Conservation (phyloP, 257 asterid species). For the Petunia axillaris region DNA sequence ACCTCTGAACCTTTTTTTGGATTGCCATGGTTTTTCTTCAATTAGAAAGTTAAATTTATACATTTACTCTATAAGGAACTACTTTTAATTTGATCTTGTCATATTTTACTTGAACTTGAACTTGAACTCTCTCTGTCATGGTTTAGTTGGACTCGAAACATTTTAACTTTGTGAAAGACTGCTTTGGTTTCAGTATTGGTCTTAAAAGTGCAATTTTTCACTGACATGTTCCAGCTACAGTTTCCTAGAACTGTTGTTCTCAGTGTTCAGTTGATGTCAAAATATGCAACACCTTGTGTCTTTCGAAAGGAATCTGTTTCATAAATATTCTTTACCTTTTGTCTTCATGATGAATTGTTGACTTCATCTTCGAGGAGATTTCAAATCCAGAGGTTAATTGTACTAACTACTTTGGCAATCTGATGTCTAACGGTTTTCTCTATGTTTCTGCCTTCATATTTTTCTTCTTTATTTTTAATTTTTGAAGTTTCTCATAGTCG, state of each 20-base stretch:
- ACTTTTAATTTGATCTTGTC: background rate
- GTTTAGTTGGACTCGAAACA: background rate
- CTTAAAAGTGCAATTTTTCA: background rate
- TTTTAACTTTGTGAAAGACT: slow-evolving; percentile 2
- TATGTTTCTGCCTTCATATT: background rate
- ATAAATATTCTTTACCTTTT: background rate
- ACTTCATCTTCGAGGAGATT: background rate
- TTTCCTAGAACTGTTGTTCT: background rate
- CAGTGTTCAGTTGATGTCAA: background rate
- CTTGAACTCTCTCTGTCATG: background rate
- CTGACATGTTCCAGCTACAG: slow-evolving; percentile 5
- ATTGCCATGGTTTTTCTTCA: background rate
- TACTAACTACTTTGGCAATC: background rate
- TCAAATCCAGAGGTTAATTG: too few relatives aligned
- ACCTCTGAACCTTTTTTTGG: background rate
- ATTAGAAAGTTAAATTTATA: background rate
- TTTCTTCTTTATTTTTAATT: background rate
- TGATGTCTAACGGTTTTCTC: background rate
- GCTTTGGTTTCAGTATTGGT: background rate
- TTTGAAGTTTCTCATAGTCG: background rate
- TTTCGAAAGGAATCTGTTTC: background rate
- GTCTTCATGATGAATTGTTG: background rate
- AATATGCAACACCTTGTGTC: background rate
- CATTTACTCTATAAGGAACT: background rate
- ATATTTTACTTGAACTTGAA: background rate